These are phyloP conservation scores for Mrakia gelida DNA, from an alignment of 768 basidiomycete species.

Conservation along the genomic window DNA sequence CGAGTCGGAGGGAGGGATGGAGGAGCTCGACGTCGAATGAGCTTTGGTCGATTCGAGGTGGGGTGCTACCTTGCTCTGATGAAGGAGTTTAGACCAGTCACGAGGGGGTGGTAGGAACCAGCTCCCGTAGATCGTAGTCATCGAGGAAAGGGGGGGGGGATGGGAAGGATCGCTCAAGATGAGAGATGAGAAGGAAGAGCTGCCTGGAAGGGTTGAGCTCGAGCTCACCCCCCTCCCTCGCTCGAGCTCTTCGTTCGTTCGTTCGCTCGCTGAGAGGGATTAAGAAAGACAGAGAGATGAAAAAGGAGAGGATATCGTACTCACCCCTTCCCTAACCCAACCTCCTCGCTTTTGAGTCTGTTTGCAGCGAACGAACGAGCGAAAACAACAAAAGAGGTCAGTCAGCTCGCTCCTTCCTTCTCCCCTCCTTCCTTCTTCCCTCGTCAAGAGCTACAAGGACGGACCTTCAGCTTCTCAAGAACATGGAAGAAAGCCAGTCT, in stretches of 20 bases:
- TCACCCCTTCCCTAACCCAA: conserved; percentile 79
- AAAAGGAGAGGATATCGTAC: conserved; percentile 33
- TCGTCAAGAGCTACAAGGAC: neutral
- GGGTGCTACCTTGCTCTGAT: conserved; percentile 25
- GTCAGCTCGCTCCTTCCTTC: neutral
- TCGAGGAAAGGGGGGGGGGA: too few species aligned
- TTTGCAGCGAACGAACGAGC: too few species aligned
- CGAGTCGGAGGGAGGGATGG: neutral
- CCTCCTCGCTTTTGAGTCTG: conserved; percentile 94
- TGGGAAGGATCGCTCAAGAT: neutral
- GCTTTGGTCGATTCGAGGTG: neutral
- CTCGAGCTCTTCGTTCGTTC: too few species aligned
- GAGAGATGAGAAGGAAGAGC: neutral
- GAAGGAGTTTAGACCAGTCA: neutral
- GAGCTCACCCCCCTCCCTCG: neutral
- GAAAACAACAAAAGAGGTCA: neutral
- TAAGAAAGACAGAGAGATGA: too few species aligned
- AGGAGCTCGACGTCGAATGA: neutral
- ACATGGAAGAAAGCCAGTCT: conserved; percentile 31
- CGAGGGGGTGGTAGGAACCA: neutral
- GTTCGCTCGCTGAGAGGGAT: neutral
- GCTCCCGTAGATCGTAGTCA: neutral
- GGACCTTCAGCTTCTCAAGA: conserved; percentile 31
- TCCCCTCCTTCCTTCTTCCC: neutral
- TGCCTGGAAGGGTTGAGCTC: neutral